Evolutionary conservation across 805 yeast species (phyloP).

Genomic region (Saccharomycopsis malanga): DNA sequence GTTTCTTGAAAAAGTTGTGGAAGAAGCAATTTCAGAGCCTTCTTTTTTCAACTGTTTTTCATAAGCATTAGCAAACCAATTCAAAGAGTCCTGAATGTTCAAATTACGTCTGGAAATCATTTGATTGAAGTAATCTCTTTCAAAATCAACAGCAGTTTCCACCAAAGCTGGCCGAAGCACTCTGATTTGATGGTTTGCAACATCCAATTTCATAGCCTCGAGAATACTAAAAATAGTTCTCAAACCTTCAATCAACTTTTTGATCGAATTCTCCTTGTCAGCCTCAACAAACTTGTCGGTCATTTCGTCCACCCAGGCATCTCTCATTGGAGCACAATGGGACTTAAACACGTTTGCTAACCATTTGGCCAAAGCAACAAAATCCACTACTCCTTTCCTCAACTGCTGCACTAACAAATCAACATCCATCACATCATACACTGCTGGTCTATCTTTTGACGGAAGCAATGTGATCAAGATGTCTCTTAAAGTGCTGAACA

Average conservation of each 20-base stretch:
- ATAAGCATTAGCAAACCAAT: slow-evolving; percentile 47
- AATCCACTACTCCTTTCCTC: slow-evolving; percentile 62
- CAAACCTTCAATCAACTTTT: slow-evolving; percentile 64
- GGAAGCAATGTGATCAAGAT: slow-evolving; percentile 73
- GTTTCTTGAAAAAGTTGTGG: slow-evolving; percentile 28
- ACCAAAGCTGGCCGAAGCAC: slow-evolving; percentile 75
- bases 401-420: slow-evolving; percentile 73
- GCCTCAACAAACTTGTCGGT: slow-evolving; percentile 40
- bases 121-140: slow-evolving; percentile 62
- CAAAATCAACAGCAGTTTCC: slow-evolving; percentile 84
- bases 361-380: slow-evolving; percentile 65
- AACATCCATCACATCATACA: slow-evolving; percentile 67
- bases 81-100: slow-evolving; percentile 50
- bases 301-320: slow-evolving; percentile 83
- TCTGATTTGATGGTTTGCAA: slow-evolving; percentile 90
- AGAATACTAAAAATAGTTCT: slow-evolving; percentile 72
- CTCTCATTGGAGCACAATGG: slow-evolving; percentile 96
- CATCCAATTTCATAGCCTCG: slow-evolving; percentile 92
- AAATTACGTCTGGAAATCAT: slow-evolving; percentile 44
- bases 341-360: slow-evolving; percentile 70
- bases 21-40: background rate
- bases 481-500: slow-evolving; percentile 73
- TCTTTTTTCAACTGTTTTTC: slow-evolving; percentile 21
- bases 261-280: slow-evolving; percentile 34
- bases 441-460: slow-evolving; percentile 58